phyloP scores from a whole-genome alignment of 2,329 filamentous ascomycete genomes.

The Boeremia lycopersici region DNA sequence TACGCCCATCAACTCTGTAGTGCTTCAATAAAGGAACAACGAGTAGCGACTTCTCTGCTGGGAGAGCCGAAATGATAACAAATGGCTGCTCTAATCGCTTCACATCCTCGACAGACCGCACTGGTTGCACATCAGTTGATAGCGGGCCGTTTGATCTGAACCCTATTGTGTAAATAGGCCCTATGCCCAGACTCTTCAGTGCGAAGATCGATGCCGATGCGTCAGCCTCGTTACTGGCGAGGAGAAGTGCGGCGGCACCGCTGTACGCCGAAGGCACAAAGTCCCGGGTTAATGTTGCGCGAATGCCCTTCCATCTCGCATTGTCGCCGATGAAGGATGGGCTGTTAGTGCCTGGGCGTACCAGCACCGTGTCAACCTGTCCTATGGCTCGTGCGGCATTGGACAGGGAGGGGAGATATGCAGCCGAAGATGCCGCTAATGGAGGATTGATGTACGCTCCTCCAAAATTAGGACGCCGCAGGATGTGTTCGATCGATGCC shows the following conservation, averaged over 20 bases:
- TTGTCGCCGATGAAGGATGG: constrained; percentile 74
- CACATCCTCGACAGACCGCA: constrained; percentile 76
- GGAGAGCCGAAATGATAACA: constrained; percentile 78
- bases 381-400: constrained; percentile 80
- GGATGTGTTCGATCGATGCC: constrained; percentile 72
- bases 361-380: constrained; percentile 80
- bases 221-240: constrained; percentile 75
- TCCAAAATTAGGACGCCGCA: constrained; percentile 76
- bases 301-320: constrained; percentile 82
- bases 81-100: constrained; percentile 81
- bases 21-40: constrained; percentile 79
- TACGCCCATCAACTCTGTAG: constrained; percentile 60
- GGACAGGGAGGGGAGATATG: constrained; percentile 69
- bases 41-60: constrained; percentile 77
- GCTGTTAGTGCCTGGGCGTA: constrained; percentile 55
- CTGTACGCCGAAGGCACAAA: constrained; percentile 82
- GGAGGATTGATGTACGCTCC: constrained; percentile 82
- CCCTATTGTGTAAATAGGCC: constrained; percentile 82
- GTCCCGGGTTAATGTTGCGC: constrained; percentile 79
- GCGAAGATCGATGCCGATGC: constrained; percentile 81
- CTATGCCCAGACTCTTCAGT: constrained; percentile 74
- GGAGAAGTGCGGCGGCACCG: constrained; percentile 74
- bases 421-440: constrained; percentile 58
- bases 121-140: constrained; percentile 68
- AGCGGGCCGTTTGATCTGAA: constrained; percentile 68